Evolutionary conservation across 306 rosid genomes (phyloP).

Genomic region (Vigna angularis): DNA sequence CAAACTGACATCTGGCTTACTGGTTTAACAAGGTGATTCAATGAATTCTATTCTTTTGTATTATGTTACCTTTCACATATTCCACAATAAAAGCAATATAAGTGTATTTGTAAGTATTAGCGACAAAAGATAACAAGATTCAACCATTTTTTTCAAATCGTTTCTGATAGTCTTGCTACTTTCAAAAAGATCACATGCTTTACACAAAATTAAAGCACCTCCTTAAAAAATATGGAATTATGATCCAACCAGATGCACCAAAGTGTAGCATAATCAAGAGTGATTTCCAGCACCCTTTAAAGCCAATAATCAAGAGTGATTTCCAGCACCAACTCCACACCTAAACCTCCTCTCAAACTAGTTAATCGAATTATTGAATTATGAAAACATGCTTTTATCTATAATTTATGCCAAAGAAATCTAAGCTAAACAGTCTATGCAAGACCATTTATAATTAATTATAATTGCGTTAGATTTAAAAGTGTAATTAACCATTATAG

Average conservation of each 20-base stretch:
- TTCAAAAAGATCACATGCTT: not conserved
- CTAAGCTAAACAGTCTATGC: slow-evolving; percentile 17
- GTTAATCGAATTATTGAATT: slow-evolving; percentile 4
- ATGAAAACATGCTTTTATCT: not conserved
- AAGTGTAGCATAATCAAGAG: slow-evolving; percentile 3
- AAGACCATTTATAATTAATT: slow-evolving; percentile 21
- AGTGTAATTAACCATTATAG: slow-evolving; percentile 27
- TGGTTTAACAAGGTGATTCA: slow-evolving; percentile 18
- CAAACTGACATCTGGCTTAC: slow-evolving; percentile 2
- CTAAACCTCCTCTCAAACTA: slow-evolving; percentile 5
- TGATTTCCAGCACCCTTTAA: not conserved
- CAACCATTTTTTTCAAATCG: not conserved
- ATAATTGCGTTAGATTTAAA: slow-evolving; percentile 16
- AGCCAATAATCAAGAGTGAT: not conserved
- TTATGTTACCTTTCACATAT: slow-evolving; percentile 1
- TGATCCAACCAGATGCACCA: not conserved
- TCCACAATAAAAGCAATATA: not conserved
- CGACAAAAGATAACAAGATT: slow-evolving; percentile 1
- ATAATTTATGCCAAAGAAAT: slow-evolving; percentile 33
- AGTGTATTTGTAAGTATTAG: not conserved
- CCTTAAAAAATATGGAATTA: not conserved
- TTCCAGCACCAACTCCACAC: not conserved
- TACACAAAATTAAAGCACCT: not conserved
- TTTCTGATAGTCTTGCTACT: not conserved
- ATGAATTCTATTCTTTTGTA: not conserved